Percentiles rank a stretch among this genome's conserved stretches.
phyloP scores from a whole-genome alignment of 139 green algal genomes.

The Tetraselmis chui region DNA sequence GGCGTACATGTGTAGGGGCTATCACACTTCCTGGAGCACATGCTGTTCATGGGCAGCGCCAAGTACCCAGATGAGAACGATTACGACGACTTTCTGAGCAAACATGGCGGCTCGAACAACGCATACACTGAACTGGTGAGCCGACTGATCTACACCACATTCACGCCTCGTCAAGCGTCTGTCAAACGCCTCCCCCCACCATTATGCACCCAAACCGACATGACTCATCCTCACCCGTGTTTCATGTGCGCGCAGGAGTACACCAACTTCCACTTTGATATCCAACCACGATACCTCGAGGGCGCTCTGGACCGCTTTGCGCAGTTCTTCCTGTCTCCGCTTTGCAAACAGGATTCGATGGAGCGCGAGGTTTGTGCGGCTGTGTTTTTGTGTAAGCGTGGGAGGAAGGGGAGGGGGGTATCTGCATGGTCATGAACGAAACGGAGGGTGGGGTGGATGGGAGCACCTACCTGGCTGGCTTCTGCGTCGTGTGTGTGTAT shows the following conservation, averaged over 20 bases:
- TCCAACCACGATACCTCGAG: slow-evolving; percentile 57
- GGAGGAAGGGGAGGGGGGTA: too few relatives aligned
- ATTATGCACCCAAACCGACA: not conserved
- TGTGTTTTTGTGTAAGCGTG: too few relatives aligned
- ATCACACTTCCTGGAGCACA: slow-evolving; percentile 95
- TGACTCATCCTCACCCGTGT: not conserved
- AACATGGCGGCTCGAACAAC: slow-evolving; percentile 81
- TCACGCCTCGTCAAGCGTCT: not conserved
- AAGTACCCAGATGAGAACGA: slow-evolving; percentile 94
- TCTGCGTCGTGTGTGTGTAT: not conserved
- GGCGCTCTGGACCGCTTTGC: slow-evolving; percentile 88
- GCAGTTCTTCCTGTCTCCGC: slow-evolving; percentile 87
- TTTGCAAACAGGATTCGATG: slow-evolving; percentile 67
- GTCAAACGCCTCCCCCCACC: not conserved
- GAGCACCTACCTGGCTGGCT: not conserved
- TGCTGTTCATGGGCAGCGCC: slow-evolving; percentile 98
- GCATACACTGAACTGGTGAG: slow-evolving; percentile 87
- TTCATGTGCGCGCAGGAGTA: slow-evolving; percentile 51
- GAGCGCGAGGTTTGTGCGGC: slow-evolving; percentile 66
- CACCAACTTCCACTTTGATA: slow-evolving; percentile 92
- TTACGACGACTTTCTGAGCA: slow-evolving; percentile 85
- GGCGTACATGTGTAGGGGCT: slow-evolving; percentile 61
- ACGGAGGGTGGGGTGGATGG: slow-evolving; percentile 1
- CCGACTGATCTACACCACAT: not conserved
- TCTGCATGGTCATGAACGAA: too few relatives aligned